phyloP scores from a whole-genome alignment of 768 basidiomycete genomes.

The Coprinopsis strossmayeri region DNA sequence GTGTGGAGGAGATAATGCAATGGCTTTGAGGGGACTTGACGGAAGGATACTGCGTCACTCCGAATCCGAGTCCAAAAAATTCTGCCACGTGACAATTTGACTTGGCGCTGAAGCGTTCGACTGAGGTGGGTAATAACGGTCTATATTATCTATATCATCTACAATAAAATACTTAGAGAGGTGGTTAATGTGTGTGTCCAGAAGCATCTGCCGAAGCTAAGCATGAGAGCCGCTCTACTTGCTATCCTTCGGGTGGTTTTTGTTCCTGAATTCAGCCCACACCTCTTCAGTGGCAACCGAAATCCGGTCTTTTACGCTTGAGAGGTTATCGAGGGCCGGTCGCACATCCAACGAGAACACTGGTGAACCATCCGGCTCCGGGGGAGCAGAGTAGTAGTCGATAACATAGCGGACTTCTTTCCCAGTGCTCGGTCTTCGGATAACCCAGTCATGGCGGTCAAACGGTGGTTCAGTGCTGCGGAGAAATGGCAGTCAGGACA shows the following conservation, averaged over 20 bases:
- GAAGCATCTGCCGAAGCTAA: no score
- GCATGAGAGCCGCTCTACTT: neutral
- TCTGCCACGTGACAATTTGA: neutral
- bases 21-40: neutral
- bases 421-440: slow-evolving; percentile 72
- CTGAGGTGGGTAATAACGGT: neutral
- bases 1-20: neutral
- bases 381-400: slow-evolving; percentile 95
- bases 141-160: no score
- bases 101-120: neutral
- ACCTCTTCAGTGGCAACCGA: slow-evolving; percentile 60
- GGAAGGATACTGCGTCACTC: slow-evolving; percentile 3
- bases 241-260: slow-evolving; percentile 11
- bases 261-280: slow-evolving; percentile 46
- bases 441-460: slow-evolving; percentile 97
- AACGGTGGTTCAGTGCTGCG: slow-evolving; percentile 86
- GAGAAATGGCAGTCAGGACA: neutral
- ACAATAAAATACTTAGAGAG: no score
- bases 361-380: slow-evolving; percentile 84
- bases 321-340: slow-evolving; percentile 84
- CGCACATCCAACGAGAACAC: slow-evolving; percentile 95
- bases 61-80: no score
- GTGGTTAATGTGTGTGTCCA: no score
- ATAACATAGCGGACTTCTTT: slow-evolving; percentile 93
- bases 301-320: slow-evolving; percentile 70